Evolutionary conservation across 108 stramenopile species (phyloP), one percentile per base, ranked within the genome.

Genomic region (Craspedostauros australis): DNA sequence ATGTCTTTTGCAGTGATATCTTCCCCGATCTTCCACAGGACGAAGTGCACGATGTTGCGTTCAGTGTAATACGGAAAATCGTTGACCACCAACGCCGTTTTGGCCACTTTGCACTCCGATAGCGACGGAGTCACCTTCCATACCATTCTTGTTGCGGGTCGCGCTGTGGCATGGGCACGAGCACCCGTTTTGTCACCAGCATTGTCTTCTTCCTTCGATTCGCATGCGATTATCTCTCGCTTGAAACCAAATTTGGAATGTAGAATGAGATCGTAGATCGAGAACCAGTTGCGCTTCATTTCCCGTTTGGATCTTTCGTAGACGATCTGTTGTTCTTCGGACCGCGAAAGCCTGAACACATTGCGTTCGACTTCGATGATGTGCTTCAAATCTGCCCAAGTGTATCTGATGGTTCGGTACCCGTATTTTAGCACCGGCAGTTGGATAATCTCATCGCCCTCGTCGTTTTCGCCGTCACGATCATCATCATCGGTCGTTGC

Each of bases 1-100:
- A 76, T 68, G 26, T 79, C 73, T 33, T 31, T 1, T 9, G 45
- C 39, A 0, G 55, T 62, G 28, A 70, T 49, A 19, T 21, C 16
- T 9, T 76, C 80, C 30, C 72, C 78, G 6, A 80, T 64, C 61
- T 85, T 89, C 88, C 88, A 89, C 3, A 89, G 44, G 46, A 84
- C 72, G 61, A 72, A 83, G 49, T 89, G 88, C n/a, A 74, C 58
- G 41, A 89, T 72, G 20, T 62, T 53, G 1, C 51, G 58, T 11
- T 60, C 65, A 0, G 79, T 60, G 40, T 72, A 79, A 32, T 89
- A 89, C 1, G 83, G 88, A 50, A 79, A 89, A 54, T 89, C 81
- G 41, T 89, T 89, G 8, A 15, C 53, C 4, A 79, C 66, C 18
- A 88, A 37, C 31, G 46, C 28, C n/a, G 18, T 69, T 16, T 32